A percentile compares a stretch with the other conserved stretches of the same genome.
Evolutionary conservation across 768 basidiomycete species (phyloP).

Genomic region (Lactifluus rugatus): DNA sequence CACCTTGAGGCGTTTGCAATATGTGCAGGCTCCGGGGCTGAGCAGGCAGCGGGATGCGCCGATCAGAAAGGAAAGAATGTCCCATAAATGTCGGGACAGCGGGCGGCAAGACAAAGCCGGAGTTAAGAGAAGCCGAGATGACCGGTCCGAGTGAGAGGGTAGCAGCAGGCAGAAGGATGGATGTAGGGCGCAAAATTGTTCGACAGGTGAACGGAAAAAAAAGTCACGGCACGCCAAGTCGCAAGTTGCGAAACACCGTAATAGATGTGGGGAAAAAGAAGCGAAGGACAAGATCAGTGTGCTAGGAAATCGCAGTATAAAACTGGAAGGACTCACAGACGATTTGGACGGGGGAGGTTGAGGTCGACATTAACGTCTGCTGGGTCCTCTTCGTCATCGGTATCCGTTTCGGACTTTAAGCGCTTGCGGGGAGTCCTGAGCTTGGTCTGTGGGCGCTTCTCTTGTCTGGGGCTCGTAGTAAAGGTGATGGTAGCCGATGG

Average conservation of each 20-base stretch:
- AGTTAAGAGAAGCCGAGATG: neutral
- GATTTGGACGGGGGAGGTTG: slow-evolving; percentile 1
- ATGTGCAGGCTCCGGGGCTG: slow-evolving; percentile 74
- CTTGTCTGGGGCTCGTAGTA: neutral
- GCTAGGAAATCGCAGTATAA: neutral
- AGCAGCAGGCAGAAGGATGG: neutral
- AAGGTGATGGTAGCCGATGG: neutral
- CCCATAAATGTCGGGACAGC: slow-evolving; percentile 1
- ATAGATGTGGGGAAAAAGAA: neutral
- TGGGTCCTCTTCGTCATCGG: slow-evolving; percentile 5
- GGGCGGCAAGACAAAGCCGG: slow-evolving; percentile 8
- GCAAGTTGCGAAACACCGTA: neutral
- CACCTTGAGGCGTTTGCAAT: slow-evolving; percentile 86
- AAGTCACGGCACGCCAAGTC: neutral
- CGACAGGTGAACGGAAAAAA: neutral
- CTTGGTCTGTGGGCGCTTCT: neutral
- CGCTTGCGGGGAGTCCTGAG: slow-evolving; percentile 1
- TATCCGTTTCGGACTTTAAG: slow-evolving; percentile 2
- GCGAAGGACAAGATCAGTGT: neutral
- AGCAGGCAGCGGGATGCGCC: neutral
- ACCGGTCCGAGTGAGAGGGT: neutral
- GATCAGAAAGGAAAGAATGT: neutral
- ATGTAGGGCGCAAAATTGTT: neutral
- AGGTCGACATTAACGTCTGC: neutral
- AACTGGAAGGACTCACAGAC: slow-evolving; percentile 6